Evolutionary conservation across 306 rosid genomes (phyloP), one percentile per base, ranked within the genome.

Genomic region (Rosa multiflora): DNA sequence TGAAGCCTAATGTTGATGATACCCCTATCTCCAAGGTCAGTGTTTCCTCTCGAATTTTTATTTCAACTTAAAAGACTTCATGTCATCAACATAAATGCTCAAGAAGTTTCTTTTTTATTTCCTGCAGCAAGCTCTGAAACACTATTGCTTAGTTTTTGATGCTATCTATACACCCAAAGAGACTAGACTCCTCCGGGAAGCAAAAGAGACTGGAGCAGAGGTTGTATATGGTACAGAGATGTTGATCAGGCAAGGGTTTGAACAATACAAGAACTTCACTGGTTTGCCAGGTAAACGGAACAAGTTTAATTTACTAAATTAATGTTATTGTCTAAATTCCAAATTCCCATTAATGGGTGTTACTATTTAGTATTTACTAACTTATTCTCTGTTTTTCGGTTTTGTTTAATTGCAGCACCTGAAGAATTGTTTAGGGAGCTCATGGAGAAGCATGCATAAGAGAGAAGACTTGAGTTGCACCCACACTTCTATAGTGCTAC

Each of bases 101-200:
- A 76, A 79, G 23, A 67, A 68, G 23, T 59, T 56, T 67, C 51
- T 21, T 59, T 4, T 78, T 39, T 47, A 52, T 51, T 18, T 67
- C 26, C 43, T 84, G 77, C 82, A 87, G 91, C 69, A 85, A 51
- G 81, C 86, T 69, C 78, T 88, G 44, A 81, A 48, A 77, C 74
- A 83, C 53, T 88, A 88, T 42, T 81, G 87, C 75, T 56, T 88
- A 26, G 91, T 88, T 59, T 88, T 88, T 73, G 91, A 88, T 81
- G 88, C 89, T 17, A 79, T 88, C 15, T 88, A 88, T 79, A 88
- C 87, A 15, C 89, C 91, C 5, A 88, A 85, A 69, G 84, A 88
- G 44, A 88, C 91, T 11, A 81, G 81, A 70, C 83, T 83, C 20
- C 84, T 85, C 74, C 46, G 75, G 5, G 89, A 85, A 21, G 91